Evolutionary conservation across 306 rosid species (phyloP).

Genomic region (Inga oerstediana): DNA sequence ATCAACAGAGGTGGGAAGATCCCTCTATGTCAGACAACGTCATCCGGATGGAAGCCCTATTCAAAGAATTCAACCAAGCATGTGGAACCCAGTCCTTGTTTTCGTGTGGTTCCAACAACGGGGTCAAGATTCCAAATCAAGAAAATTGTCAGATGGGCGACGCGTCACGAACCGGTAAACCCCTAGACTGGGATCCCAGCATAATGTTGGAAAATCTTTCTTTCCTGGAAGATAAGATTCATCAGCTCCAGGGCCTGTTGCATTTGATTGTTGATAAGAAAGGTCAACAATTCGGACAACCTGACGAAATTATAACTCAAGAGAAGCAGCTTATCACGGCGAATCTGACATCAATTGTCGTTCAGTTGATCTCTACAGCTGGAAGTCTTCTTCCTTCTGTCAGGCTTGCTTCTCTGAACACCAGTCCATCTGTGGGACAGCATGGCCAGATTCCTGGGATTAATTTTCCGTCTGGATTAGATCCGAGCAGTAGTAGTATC

Average conservation of each 20-base stretch:
- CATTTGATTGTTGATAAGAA: conserved; percentile 73
- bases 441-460: conserved; percentile 54
- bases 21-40: conserved; percentile 46
- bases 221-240: conserved; percentile 85
- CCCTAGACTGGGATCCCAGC: conserved; percentile 83
- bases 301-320: conserved; percentile 71
- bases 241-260: conserved; percentile 89
- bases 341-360: conserved; percentile 87
- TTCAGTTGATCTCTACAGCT: conserved; percentile 90
- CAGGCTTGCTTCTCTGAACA: conserved; percentile 54
- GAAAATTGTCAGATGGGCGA: conserved; percentile 50
- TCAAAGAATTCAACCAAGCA: conserved; percentile 55
- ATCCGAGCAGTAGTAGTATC: conserved; percentile 31
- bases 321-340: conserved; percentile 92
- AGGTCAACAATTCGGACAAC: conserved; percentile 62
- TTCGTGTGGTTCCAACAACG: conserved; percentile 41
- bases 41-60: conserved; percentile 53
- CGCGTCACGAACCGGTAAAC: conserved; percentile 40
- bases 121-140: conserved; percentile 41
- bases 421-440: conserved; percentile 51
- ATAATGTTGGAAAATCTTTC: conserved; percentile 75
- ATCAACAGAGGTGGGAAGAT: conserved; percentile 54
- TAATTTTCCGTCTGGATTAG: conserved; percentile 47
- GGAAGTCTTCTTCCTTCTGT: conserved; percentile 91
- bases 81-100: conserved; percentile 41